These are phyloP conservation scores for Sphagnum tenellum DNA, from an alignment of 225 moss, liverwort and hornwort genomes.

Conservation along the genomic window DNA sequence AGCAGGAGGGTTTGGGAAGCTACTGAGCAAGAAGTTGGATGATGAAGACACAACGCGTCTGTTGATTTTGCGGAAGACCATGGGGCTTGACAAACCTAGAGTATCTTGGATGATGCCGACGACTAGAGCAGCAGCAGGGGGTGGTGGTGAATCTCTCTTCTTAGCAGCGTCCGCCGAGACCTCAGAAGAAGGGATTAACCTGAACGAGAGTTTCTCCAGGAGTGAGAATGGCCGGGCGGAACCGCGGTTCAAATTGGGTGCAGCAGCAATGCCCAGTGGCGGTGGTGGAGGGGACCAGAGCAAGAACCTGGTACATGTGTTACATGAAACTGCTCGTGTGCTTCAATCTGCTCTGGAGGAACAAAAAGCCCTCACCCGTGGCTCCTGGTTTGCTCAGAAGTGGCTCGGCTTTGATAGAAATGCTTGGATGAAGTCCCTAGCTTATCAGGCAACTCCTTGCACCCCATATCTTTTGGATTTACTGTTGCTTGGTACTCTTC, in stretches of 20 bases:
- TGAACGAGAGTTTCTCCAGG: constrained; percentile 20
- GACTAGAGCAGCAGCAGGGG: constrained; percentile 7
- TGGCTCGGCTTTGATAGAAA: constrained; percentile 47
- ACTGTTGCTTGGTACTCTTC: too few species aligned
- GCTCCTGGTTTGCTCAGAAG: constrained; percentile 45
- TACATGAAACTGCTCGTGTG: constrained; percentile 33
- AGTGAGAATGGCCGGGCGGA: constrained; percentile 10
- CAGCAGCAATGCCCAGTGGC: constrained; percentile 22
- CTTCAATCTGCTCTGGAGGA: constrained; percentile 30
- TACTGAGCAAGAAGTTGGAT: constrained; percentile 17
- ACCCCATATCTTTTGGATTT: too few species aligned
- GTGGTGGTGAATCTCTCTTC: neutral
- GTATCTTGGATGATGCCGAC: too few species aligned
- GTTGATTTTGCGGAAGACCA: constrained; percentile 5
- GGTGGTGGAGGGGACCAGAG: constrained; percentile 20
- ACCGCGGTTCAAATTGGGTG: constrained; percentile 6
- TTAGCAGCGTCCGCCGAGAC: constrained; percentile 17
- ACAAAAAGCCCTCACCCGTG: constrained; percentile 36
- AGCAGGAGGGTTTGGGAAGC: neutral
- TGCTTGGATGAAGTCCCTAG: constrained; percentile 52
- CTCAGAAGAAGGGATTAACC: constrained; percentile 21
- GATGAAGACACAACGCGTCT: constrained; percentile 11
- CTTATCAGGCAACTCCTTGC: constrained; percentile 35
- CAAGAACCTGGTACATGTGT: constrained; percentile 26
- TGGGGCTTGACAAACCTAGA: neutral